Evolutionary conservation across 768 basidiomycete genomes (phyloP), one percentile per base, ranked within the genome.

Genomic region (Pulveroboletus sp.): DNA sequence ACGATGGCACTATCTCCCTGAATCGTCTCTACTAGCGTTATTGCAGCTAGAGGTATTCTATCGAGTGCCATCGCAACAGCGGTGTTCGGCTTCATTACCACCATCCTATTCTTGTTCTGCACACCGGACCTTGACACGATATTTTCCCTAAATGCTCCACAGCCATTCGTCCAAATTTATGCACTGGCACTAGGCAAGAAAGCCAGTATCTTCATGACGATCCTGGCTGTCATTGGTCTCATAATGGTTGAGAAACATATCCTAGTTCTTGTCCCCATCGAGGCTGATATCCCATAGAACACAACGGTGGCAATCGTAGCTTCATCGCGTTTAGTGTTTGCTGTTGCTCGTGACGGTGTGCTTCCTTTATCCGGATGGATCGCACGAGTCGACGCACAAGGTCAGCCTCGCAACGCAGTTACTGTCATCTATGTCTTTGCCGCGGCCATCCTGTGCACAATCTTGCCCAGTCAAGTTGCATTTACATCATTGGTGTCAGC

Each of bases 271-370:
- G 1, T 46, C 37, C 24, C 39, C 10, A 24, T 37, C 49, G 43
- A 46, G 35, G 17, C 8, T 36, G 40, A 26, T 32, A 21, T 31
- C 15, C 21, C 3, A 3, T 58, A 91, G 87, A 93, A 89, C 66
- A 92, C 92, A 1, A 90, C 85, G 55, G 79, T 94, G 39, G 81
- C 89, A 15, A 83, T 95, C 49, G 89, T 94, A 17, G 93, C 93
- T 2, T 81, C 91, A 11, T 93, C 91, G 11, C 81, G 93, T 5
- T 77, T 96, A 26, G 78, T 96, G 36, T 96, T 89, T 61, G 93
- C 93, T 8, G 87, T 96, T 39, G 93, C 93, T n/a, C 85, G 93
- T 46, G 93, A 96, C 58, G 93, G 93, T 27, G 89, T 94, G 0
- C 73, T 96, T 10, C 93, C 93, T 0, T 64, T 89, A 41, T 92